Base-by-base conservation (phyloP, 805 yeast species). In the Kodamaea kaohsiungensis region DNA sequence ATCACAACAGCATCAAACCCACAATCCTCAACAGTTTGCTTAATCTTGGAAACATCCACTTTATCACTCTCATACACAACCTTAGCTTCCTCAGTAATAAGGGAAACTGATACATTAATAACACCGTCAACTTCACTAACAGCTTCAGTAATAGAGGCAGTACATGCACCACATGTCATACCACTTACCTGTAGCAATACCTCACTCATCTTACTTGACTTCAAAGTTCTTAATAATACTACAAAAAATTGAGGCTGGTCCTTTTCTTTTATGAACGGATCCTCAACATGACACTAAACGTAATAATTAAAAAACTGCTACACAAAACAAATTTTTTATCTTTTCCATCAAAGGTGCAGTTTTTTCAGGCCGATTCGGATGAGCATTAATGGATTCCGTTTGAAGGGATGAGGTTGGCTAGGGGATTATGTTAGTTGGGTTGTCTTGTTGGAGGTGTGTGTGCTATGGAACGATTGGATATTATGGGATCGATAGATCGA, bases 1-100 rank as follows among this genome's bases (percentile, higher is more conserved):
- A 49, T n/a, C 33, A 56, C 18, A 15, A 45, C 35, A 3, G 62
- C 69, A 46, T 84, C 91, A 63, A 88, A 89, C 5, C 96, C 96
- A 57, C 87, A 82, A 61, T 63, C 61, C 50, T 66, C 68, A 7
- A 68, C 60, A 25, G 57, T 50, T 5, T 33, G 37, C n/a, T 37
- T 43, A 13, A 59, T 37, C 19, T 37, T 27, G 6, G 48, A 51
- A 7, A 54, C 49, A 9, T 30, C 19, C 8, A 50, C 43, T 3
- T 17, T 37, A 43, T 7, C 46, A 46, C 38, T 30, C 52, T 25
- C 16, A 42, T 49, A 60, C 7, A 15, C 18, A 22, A 65, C 63
- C 40, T 64, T 63, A 10, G 70, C 70, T 53, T 66, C 68, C 48
- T 65, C 65, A n/a, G 70, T 66, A 22, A 66, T 53, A 17, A 66